Evolutionary conservation across 495 filamentous ascomycete genomes (phyloP).

Genomic region (Tuber aestivum): DNA sequence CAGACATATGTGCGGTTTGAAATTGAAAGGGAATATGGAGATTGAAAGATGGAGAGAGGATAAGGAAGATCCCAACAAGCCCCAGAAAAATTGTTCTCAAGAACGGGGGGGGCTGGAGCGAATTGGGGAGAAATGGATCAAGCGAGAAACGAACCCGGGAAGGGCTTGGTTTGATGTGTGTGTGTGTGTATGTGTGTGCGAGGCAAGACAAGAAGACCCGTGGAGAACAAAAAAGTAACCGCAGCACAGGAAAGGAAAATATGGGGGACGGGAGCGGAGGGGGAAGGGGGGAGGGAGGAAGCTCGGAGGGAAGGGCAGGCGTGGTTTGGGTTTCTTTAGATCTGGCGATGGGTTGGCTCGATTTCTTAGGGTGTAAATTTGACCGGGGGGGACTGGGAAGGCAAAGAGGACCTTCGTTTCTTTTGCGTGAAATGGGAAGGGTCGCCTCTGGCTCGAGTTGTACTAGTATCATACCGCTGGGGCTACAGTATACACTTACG

Average conservation of each 20-base stretch:
- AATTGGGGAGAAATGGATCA: constrained; percentile 5
- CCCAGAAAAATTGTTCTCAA: constrained; percentile 6
- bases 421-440: not conserved
- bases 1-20: constrained; percentile 64
- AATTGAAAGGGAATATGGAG: constrained; percentile 43
- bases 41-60: constrained; percentile 28
- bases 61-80: constrained; percentile 23
- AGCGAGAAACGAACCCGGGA: constrained; percentile 8
- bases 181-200: constrained; percentile 15
- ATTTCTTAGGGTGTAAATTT: constrained; percentile 3
- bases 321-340: constrained; percentile 5
- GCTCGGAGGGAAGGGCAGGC: constrained; percentile 6
- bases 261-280: constrained; percentile 12
- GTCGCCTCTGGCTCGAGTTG: not conserved
- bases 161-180: constrained; percentile 21
- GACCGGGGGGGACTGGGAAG: not conserved
- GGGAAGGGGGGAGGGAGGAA: constrained; percentile 20
- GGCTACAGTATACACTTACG: not conserved
- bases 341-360: constrained; percentile 1
- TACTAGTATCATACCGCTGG: not conserved
- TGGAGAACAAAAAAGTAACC: constrained; percentile 13
- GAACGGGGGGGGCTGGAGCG: not conserved
- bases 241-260: constrained; percentile 24
- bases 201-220: constrained; percentile 9
- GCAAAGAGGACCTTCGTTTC: not conserved